A percentile compares a stretch with the other conserved stretches of the same genome.
phyloP scores from a whole-genome alignment of 2,329 filamentous ascomycete genomes.

The Trichophyton equinum region DNA sequence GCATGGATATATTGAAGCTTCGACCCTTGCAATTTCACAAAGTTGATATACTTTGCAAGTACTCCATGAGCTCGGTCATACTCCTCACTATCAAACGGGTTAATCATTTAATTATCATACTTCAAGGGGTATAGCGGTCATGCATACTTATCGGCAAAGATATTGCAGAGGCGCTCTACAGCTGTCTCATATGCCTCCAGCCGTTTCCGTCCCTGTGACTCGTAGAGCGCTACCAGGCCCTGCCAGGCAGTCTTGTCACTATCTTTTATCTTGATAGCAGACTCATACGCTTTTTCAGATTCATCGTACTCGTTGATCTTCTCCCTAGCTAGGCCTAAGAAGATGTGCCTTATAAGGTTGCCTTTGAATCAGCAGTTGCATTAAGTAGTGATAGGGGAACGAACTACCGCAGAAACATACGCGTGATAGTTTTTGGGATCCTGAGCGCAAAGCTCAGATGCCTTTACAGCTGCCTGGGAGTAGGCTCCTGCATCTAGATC shows the following conservation, averaged over 20 bases:
- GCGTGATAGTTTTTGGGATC: conserved; percentile 75
- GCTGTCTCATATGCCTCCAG: conserved; percentile 63
- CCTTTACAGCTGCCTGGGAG: conserved; percentile 59
- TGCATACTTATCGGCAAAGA: conserved; percentile 53
- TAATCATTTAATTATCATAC: background rate
- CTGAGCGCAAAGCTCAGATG: conserved; percentile 54
- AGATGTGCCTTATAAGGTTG: conserved; percentile 50
- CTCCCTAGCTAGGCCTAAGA: conserved; percentile 73
- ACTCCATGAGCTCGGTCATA: conserved; percentile 47
- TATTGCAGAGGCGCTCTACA: conserved; percentile 58
- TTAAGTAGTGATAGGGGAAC: background rate
- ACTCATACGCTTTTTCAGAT: conserved; percentile 62
- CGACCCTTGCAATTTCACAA: conserved; percentile 60
- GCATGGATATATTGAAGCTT: conserved; percentile 62
- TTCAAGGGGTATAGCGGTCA: background rate
- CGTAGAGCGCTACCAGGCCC: conserved; percentile 73
- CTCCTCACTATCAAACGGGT: conserved; percentile 40
- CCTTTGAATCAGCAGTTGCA: conserved; percentile 6
- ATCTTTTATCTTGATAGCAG: conserved; percentile 58
- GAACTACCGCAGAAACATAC: conserved; percentile 33
- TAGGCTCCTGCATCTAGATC: conserved; percentile 68
- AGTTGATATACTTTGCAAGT: conserved; percentile 67
- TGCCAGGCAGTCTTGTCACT: conserved; percentile 80
- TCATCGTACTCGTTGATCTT: conserved; percentile 59
- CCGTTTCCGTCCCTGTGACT: conserved; percentile 58